Percentiles rank a stretch among this genome's conserved stretches.
Evolutionary conservation across 78 protist genomes (phyloP).

Genomic region (Dictyostelium citrinum): DNA sequence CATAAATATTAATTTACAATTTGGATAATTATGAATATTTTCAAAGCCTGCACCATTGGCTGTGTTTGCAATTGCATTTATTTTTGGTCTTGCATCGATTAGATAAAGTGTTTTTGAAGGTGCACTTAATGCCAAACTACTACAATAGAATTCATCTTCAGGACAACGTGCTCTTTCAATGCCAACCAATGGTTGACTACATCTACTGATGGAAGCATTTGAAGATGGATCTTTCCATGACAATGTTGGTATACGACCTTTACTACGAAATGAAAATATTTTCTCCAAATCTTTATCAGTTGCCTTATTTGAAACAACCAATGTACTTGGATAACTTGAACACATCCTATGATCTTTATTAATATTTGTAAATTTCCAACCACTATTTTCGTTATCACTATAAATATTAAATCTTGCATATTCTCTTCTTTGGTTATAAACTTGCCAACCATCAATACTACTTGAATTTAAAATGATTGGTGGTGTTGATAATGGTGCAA

Average conservation of each 20-base stretch:
- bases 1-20: constrained; percentile 70
- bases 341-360: constrained; percentile 58
- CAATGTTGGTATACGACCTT: constrained; percentile 85
- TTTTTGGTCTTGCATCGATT: constrained; percentile 89
- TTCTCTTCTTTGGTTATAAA: constrained; percentile 8
- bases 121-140: not conserved
- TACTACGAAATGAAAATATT: constrained; percentile 75
- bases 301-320: constrained; percentile 1
- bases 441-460: constrained; percentile 39
- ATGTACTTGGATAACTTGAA: constrained; percentile 27
- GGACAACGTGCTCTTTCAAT: constrained; percentile 8
- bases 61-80: constrained; percentile 84
- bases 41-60: constrained; percentile 86
- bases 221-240: constrained; percentile 69
- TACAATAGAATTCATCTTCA: constrained; percentile 51
- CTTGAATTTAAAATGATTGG: not conserved
- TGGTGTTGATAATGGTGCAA: too few species aligned
- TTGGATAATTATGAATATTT: constrained; percentile 36
- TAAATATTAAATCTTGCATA: constrained; percentile 30
- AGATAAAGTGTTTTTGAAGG: constrained; percentile 21
- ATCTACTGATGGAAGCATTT: constrained; percentile 43
- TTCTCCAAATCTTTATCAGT: constrained; percentile 39
- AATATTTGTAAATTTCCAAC: constrained; percentile 25
- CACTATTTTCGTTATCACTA: not conserved
- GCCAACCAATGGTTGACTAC: constrained; percentile 85